Percentiles rank a stretch among this genome's conserved stretches.
phyloP scores from a whole-genome alignment of 2,329 filamentous ascomycete genomes.

The Xylariaceae sp. region DNA sequence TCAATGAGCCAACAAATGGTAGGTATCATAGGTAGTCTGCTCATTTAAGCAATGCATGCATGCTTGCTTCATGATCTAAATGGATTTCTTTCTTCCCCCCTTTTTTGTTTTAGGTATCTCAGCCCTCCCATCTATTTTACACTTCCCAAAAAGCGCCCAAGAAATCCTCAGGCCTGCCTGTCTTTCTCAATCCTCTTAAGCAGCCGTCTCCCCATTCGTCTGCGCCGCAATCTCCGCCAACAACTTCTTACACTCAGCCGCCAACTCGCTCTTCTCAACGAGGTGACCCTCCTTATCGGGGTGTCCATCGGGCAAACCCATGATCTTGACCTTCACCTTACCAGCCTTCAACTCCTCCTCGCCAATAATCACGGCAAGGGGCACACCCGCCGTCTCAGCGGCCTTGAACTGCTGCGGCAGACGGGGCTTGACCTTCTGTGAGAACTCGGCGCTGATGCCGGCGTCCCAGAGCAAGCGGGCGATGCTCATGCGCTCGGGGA shows the following conservation, averaged over 20 bases:
- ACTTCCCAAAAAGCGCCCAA: no score
- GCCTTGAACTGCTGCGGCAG: conserved; percentile 86
- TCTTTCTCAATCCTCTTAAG: not conserved
- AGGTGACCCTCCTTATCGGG: conserved; percentile 84
- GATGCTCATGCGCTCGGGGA: conserved; percentile 79
- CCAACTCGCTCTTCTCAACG: conserved; percentile 38
- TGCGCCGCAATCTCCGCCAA: conserved; percentile 8
- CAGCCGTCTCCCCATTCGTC: conserved; percentile 8
- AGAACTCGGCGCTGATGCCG: conserved; percentile 86
- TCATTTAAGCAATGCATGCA: no score
- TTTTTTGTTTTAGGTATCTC: no score
- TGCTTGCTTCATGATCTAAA: no score
- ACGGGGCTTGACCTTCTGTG: conserved; percentile 87
- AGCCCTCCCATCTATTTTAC: no score
- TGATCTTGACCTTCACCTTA: conserved; percentile 80
- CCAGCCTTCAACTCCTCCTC: conserved; percentile 82
- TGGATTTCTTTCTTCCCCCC: no score
- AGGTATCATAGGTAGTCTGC: no score
- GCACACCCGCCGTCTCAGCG: conserved; percentile 72
- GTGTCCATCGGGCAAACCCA: conserved; percentile 69
- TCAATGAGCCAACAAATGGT: no score
- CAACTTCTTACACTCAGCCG: conserved; percentile 13
- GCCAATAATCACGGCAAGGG: conserved; percentile 82
- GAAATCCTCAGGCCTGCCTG: no score
- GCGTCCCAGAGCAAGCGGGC: conserved; percentile 75